Evolutionary conservation across 192 early-diverging fungal genomes (phyloP), one percentile per base, ranked within the genome.

Genomic region (Chytriomyces hyalinus): DNA sequence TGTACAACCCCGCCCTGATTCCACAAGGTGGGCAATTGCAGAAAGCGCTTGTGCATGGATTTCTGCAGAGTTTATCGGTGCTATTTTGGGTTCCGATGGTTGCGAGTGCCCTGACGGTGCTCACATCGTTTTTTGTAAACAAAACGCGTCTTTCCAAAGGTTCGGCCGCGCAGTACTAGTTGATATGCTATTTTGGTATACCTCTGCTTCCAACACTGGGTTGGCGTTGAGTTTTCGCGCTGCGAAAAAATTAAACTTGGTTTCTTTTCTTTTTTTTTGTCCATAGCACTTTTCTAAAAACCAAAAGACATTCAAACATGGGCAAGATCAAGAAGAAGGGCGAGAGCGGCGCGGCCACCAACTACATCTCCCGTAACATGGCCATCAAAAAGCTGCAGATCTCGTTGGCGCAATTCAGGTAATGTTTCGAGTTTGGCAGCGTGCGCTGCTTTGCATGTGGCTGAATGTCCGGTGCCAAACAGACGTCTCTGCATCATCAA

Each of bases 401-500:
- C 66, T 90, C 92, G 51, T 89, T 99, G 81, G 90, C 93, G 15
- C 93, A 96, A 80, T 99, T 99, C 88, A 91, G 93, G 92, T 93
- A 80, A 70, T 57, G 28, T 44, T 47, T 49, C 47, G 36, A 36
- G 36, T 36, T 69, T 15, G 13, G 46, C 47, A 20, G 36, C n/a
- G 13, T 22, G 67, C 43, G 22, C 43, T 65, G 17, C 22, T 26
- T 15, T 20, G 13, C 24, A 50, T 15, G 26, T 36, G 36, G 36
- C 36, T 36, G 36, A 36, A 36, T 36, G 36, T 36, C 53, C 6
- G 28, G 22, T 36, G 49, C 49, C 70, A 10, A 78, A 67, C 91
- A 78, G 97, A 80, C 94, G 96, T 28, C 87, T 99, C 51, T 98
- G 96, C 84, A 99, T 99, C 84, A 86, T 99, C 76, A 99, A 99